Percentiles rank a stretch among this genome's conserved stretches.
Conservation (phyloP, 2,329 filamentous ascomycete species). For the Chlorencoelia australis region DNA sequence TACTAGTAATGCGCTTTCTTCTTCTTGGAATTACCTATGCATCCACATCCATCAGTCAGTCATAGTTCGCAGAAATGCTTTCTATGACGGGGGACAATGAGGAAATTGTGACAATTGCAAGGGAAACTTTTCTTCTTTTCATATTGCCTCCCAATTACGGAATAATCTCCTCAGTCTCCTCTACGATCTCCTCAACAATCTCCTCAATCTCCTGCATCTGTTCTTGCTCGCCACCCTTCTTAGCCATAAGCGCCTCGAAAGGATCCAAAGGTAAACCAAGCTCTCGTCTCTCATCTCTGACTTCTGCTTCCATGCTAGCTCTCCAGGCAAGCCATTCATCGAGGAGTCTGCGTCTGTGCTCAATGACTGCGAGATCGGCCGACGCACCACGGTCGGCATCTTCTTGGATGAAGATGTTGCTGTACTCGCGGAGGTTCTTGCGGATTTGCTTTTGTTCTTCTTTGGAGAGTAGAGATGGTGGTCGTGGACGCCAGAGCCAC, state of each 20-base stretch:
- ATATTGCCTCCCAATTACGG: background rate
- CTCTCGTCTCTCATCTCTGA: constrained; percentile 59
- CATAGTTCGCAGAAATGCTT: too few relatives aligned
- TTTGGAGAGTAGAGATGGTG: constrained; percentile 81
- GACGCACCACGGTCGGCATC: constrained; percentile 89
- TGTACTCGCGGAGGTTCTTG: constrained; percentile 97
- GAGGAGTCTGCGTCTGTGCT: constrained; percentile 70
- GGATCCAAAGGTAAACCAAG: constrained; percentile 57
- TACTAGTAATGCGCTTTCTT: too few relatives aligned
- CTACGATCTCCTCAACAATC: constrained; percentile 69
- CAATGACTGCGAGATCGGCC: constrained; percentile 87
- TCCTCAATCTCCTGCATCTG: constrained; percentile 79
- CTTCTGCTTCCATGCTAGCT: constrained; percentile 58
- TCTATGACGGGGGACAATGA: too few relatives aligned
- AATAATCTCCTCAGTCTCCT: constrained; percentile 72
- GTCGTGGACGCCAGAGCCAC: constrained; percentile 86
- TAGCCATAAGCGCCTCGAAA: constrained; percentile 49
- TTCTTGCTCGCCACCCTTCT: constrained; percentile 38
- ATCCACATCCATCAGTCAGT: too few relatives aligned
- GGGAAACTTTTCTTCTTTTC: too few relatives aligned
- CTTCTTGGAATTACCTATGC: too few relatives aligned
- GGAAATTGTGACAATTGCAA: too few relatives aligned
- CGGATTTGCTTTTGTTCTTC: constrained; percentile 97
- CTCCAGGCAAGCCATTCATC: constrained; percentile 87
- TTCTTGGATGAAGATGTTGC: constrained; percentile 86